Evolutionary conservation across 2,329 filamentous ascomycete species (phyloP).

Genomic region (Diaporthe vaccinii): DNA sequence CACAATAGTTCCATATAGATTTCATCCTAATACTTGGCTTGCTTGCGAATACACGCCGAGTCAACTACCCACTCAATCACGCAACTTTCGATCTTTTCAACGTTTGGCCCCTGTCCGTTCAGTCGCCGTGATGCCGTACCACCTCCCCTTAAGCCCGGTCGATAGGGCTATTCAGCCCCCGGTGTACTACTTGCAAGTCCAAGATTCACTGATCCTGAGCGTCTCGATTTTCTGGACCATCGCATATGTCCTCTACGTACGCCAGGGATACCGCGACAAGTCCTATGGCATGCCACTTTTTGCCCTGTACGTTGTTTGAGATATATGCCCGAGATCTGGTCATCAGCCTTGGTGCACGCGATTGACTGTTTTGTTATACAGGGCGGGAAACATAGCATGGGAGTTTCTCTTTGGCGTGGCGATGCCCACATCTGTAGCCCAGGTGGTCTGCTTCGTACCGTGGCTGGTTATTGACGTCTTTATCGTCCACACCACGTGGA

Average conservation of each 20-base stretch:
- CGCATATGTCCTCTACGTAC: constrained; percentile 40
- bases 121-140: constrained; percentile 15
- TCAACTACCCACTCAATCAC: background rate
- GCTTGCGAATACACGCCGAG: background rate
- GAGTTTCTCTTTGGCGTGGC: constrained; percentile 36
- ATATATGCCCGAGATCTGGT: background rate
- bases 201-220: constrained; percentile 31
- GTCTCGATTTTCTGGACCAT: constrained; percentile 33
- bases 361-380: background rate
- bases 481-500: constrained; percentile 38
- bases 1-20: background rate
- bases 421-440: constrained; percentile 25
- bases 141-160: constrained; percentile 36
- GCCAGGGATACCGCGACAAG: constrained; percentile 37
- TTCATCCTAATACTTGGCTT: background rate
- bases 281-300: constrained; percentile 42
- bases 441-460: constrained; percentile 29
- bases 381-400: constrained; percentile 37
- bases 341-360: background rate
- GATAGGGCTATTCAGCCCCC: constrained; percentile 34
- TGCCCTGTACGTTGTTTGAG: constrained; percentile 29
- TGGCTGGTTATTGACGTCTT: constrained; percentile 38
- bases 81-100: constrained; percentile 3
- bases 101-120: background rate
- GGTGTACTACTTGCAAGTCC: constrained; percentile 34